Base-by-base conservation (phyloP, 1,284 basidiomycete genomes). In the Marasmius fiardii region DNA sequence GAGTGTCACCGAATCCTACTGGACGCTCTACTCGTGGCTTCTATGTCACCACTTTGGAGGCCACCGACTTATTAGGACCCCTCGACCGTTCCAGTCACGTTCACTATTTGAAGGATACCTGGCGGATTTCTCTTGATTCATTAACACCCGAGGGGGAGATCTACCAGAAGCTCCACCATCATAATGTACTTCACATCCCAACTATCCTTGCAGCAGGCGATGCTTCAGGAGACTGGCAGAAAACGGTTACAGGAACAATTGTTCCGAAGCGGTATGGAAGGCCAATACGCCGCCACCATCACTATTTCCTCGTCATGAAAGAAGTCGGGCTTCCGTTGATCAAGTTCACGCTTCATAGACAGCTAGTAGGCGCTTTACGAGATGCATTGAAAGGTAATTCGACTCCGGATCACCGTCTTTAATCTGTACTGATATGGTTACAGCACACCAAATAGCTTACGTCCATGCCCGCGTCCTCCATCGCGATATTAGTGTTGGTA, bases 131-230 rank as follows among this genome's bases (percentile, higher is more conserved):
- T 10, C 26, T 56, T 16, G 34, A 41, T n/a, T 58, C 52, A 3
- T 53, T 64, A 26, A 24, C 55, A 4, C 49, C 56, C 5, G 69
- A 68, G 37, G 63, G 61, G 21, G 45, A 55, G 2, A 59, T 63
- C 4, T 65, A 68, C 24, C 34, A 51, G 16, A 21, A 51, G 11
- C 59, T 70, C 1, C 47, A 64, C n/a, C 4, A 28, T 1, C 28
- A 58, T 1, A 28, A 50, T 1, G 63, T 67, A 10, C 53, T 51
- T 1, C 55, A 62, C 35, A 59, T 66, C 8, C 58, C 65, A 11
- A 37, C 41, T 12, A 51, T 58, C 18, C 49, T 50, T 12, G 33
- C 43, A 12, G 47, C 34, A 7, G 57, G 52, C 10, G 61, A 62
- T 47, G 37, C 57, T 21, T 16, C 20, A 10, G 49, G 49, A 10